Percentiles rank a stretch among this genome's conserved stretches.
These are phyloP conservation scores for Termitomyces sp. DNA, from an alignment of 768 basidiomycete genomes.

Conservation along the genomic window DNA sequence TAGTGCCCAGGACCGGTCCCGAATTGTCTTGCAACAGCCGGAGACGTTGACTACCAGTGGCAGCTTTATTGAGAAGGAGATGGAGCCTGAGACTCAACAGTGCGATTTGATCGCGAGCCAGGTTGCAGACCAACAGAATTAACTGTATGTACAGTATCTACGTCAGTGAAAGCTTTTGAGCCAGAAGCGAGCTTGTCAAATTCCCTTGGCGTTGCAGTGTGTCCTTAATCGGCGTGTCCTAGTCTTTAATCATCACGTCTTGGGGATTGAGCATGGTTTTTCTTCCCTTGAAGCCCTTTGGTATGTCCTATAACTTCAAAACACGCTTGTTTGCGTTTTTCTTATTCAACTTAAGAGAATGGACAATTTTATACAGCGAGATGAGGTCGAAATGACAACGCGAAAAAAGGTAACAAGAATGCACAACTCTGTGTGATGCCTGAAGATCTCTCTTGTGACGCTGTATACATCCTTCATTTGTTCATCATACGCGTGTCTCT, in stretches of 20 bases:
- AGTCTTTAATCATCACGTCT: no score
- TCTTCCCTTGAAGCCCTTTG: no score
- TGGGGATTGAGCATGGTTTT: no score
- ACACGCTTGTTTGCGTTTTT: no score
- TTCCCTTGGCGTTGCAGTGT: no score
- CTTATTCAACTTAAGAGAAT: no score
- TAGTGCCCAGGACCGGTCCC: slow-evolving; percentile 19
- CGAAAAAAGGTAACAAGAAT: neutral
- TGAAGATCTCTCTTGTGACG: neutral
- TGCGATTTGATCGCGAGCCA: slow-evolving; percentile 23
- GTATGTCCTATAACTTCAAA: no score
- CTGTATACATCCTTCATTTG: neutral
- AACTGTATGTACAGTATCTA: neutral
- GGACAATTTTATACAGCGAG: neutral
- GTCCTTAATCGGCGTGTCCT: no score
- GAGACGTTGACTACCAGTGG: slow-evolving; percentile 28
- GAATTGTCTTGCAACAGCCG: slow-evolving; percentile 43
- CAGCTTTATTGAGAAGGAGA: slow-evolving; percentile 36
- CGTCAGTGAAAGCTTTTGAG: no score
- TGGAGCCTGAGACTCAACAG: slow-evolving; percentile 27
- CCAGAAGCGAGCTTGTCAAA: no score
- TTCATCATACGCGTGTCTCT: slow-evolving; percentile 25
- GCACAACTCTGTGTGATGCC: neutral
- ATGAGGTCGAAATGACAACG: neutral
- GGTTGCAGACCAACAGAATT: slow-evolving; percentile 10